Evolutionary conservation across 306 rosid genomes (phyloP), one percentile per base, ranked within the genome.

Genomic region (Quercus dentata): DNA sequence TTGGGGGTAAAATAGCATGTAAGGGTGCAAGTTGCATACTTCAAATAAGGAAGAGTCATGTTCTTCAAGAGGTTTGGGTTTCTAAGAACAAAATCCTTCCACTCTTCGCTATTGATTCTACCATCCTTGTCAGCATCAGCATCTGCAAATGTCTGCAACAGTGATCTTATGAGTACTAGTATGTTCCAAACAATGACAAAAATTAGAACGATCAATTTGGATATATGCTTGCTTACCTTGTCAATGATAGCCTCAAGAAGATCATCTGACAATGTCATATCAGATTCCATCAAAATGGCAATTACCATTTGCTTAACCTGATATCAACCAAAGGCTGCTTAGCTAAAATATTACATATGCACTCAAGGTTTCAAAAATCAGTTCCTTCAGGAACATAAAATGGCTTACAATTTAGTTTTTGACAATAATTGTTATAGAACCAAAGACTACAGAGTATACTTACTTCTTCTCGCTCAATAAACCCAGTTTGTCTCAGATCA

Each of bases 1-100:
- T 15, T 3, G 17, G 28, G 25, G 3, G 10, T 21, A 21, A 25
- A 19, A 28, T 30, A 3, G 58, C 41, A 23, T 27, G 33, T 56
- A 84, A 68, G 51, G 74, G 73, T 28, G 71, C 61, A 74, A 52
- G 78, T 63, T 72, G 51, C 89, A 35, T 90, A 94, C 98, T 87
- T 92, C 79, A 94, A 76, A 79, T 89, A 89, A 82, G 98, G 92
- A 82, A 94, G 97, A 35, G 97, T 94, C 98, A 94, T 94, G 86
- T 89, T 89, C 82, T 78, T 91, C 88, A 92, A 83, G 55, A 89
- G 86, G 5, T 83, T 76, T 71, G 98, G 97, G 82, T 89, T 74
- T 81, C 68, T 75, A 61, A 56, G 51, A 57, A 81, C 98, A 78
- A 88, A 91, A 73, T 73, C 87, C 81, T 83, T 89, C 98, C 98